Base-by-base conservation (phyloP, 257 asterid species). In the Anisodus tanguticus region DNA sequence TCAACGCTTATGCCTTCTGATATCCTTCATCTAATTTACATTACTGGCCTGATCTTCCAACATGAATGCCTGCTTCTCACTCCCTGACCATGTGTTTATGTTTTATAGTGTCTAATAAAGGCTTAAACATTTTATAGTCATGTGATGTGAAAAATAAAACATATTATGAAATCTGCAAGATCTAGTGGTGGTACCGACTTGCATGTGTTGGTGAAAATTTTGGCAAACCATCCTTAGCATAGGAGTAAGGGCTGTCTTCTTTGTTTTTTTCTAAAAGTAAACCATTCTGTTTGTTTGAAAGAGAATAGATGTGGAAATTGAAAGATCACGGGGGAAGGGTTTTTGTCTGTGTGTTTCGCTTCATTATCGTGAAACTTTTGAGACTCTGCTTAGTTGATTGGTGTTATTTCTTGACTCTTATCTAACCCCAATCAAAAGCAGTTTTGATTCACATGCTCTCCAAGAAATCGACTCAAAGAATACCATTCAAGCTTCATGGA, bases 401-500 rank as follows among this genome's bases (percentile, higher is more conserved):
- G 83, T 88, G 91, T 80, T 64, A 68, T 88, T 91, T 88, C 98
- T 95, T 97, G 89, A 95, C 98, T 85, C 82, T 39, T 54, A 54
- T 76, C 9, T 84, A 31, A 97, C 98, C 94, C 55, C 93, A 95
- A 88, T 92, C 98, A 80, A 93, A 88, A 86, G 89, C 99, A 22
- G 94, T 93, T 86, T 84, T 93, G 87, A 89, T 97, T 87, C 99
- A 97, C 84, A 92, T 92, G 82, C 91, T 97, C 83, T 92, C 98
- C 47, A 97, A 91, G 90, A 89, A 86, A 83, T 86, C 81, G 78
- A 92, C 97, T 6, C 99, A 95, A 77, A 90, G 91, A 77, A 82
- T 93, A 84, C 98, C 98, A 74, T 94, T 93, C 92, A 95, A 92
- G 92, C 90, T 93, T 74, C 95, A 92, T 83, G 99, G 99, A 55